These are phyloP conservation scores for Amanita polypyramis DNA, from an alignment of 768 basidiomycete species.

Conservation along the genomic window DNA sequence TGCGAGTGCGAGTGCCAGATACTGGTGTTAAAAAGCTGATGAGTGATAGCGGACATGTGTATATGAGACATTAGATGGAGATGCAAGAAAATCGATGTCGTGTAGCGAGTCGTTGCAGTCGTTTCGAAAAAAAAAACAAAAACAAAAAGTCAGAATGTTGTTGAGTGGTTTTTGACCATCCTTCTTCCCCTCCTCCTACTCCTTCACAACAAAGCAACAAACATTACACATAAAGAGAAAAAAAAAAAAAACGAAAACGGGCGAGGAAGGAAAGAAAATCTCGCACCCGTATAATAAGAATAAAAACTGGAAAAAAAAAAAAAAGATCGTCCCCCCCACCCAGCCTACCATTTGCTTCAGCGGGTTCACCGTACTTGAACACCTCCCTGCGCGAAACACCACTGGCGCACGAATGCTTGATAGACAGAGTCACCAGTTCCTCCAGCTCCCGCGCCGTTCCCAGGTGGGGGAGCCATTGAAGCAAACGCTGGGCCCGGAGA, in stretches of 20 bases:
- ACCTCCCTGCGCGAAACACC: constrained; percentile 54
- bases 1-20: no score
- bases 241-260: background rate
- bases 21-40: no score
- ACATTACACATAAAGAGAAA: background rate
- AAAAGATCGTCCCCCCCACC: no score
- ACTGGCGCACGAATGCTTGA: constrained; percentile 52
- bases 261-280: background rate
- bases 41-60: no score
- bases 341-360: no score
- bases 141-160: no score
- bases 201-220: background rate
- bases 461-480: background rate
- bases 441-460: no score
- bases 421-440: constrained; percentile 35
- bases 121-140: no score
- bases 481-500: background rate
- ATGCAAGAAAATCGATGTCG: no score
- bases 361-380: background rate
- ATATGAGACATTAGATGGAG: no score
- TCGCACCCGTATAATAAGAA: background rate
- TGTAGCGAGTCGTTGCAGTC: no score
- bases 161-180: background rate
- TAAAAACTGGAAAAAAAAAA: background rate
- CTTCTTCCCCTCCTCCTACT: background rate